Evolutionary conservation across 345 rosid species (phyloP).

Genomic region (Boechera stricta): DNA sequence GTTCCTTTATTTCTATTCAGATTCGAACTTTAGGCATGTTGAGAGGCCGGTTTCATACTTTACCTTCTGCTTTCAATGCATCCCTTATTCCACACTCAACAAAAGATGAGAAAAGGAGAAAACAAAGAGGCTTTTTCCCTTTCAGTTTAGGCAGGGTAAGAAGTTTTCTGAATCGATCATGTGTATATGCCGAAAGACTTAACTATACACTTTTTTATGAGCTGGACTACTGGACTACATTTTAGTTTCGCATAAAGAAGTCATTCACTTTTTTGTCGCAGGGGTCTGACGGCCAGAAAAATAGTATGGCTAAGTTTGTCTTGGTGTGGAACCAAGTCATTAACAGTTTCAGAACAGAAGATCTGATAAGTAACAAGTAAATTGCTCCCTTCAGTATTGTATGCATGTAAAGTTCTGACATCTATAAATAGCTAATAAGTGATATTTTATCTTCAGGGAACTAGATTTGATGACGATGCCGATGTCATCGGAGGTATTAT

Average conservation of each 20-base stretch:
- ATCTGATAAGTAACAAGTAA: slow-evolving; percentile 91
- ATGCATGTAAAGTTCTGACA: slow-evolving; percentile 2
- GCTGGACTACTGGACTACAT: slow-evolving; percentile 1
- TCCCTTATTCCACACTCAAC: slow-evolving; percentile 65
- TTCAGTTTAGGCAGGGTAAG: slow-evolving; percentile 65
- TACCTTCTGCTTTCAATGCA: slow-evolving; percentile 83
- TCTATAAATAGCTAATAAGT: slow-evolving; percentile 13
- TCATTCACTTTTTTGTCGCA: slow-evolving; percentile 31
- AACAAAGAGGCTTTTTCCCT: slow-evolving; percentile 51
- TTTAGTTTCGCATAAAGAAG: slow-evolving; percentile 7
- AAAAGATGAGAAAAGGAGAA: slow-evolving; percentile 53
- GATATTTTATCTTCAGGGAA: slow-evolving; percentile 60
- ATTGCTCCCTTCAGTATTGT: slow-evolving; percentile 23
- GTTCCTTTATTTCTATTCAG: slow-evolving; percentile 49
- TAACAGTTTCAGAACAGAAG: slow-evolving; percentile 73
- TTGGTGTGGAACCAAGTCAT: slow-evolving; percentile 94
- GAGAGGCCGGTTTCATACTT: slow-evolving; percentile 86
- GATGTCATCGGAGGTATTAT: slow-evolving; percentile 65
- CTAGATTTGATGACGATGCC: slow-evolving; percentile 88
- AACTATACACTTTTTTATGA: neutral
- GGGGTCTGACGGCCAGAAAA: slow-evolving; percentile 56
- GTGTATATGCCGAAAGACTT: slow-evolving; percentile 10
- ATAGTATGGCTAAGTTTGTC: slow-evolving; percentile 76
- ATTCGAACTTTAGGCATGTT: slow-evolving; percentile 96
- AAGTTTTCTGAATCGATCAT: slow-evolving; percentile 3